Base-by-base conservation (phyloP, 352 stramenopile species). In the Pythium oligandrum region DNA sequence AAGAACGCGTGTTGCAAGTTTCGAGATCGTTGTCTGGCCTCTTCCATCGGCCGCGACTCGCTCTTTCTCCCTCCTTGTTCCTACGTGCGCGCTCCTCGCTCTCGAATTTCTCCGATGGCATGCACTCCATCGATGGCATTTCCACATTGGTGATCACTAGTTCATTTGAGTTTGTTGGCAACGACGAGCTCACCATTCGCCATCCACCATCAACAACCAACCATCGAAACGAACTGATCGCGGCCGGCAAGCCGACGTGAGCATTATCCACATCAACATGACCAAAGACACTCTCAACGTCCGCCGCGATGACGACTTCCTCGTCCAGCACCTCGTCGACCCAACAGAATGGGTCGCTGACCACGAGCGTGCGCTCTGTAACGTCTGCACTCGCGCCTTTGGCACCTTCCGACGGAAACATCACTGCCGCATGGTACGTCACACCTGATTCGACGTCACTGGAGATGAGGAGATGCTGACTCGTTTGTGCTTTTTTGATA, bases 351-450 rank as follows among this genome's bases (percentile, higher is more conserved):
- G 80, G 80, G 83, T 93, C 55, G 63, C 69, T 31, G 80, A 91
- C 68, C 68, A 78, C 46, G 77, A 89, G 39, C 80, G 80, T 38
- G 69, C 67, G 10, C 59, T 88, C 34, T 93, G 83, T 67, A 70
- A 80, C 51, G 83, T 93, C 32, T 93, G 83, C 67, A 88, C 78
- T 43, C 78, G 83, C 43, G 66, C 69, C 17, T 93, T 93, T 42
- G 75, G 73, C 52, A 82, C 80, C 11, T 93, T 93, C 59, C 80
- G 80, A 39, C 83, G 83, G 64, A 93, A 93, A 63, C 83, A 93
- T 66, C 83, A 93, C 66, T 93, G 83, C 63, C 78, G 83, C 53
- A 91, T 91, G 78, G 76, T 87, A 61, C 34, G 66, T 53, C 30
- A 33, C 8, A 1, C 40, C 4, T 45, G 11, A 38, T 54, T 48